phyloP scores from a whole-genome alignment of 2,329 filamentous ascomycete species.

The Leptodontidium sp. region DNA sequence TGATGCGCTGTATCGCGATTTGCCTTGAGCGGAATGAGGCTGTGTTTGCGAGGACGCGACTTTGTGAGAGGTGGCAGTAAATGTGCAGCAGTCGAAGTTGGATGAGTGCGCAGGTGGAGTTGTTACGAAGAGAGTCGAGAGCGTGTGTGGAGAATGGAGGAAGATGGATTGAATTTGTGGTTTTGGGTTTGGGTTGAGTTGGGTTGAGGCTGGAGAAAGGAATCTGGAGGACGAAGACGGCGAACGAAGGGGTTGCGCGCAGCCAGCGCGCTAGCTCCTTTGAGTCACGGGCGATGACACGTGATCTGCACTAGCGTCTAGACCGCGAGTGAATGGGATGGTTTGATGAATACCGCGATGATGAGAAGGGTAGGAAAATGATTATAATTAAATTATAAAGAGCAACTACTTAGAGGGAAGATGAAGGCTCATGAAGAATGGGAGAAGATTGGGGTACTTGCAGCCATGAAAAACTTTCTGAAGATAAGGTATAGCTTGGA shows the following conservation, averaged over 20 bases:
- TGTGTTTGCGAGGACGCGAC: conserved; percentile 39
- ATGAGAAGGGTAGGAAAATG: background rate
- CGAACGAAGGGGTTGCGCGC: conserved; percentile 11
- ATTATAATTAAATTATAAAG: no score
- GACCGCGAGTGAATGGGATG: background rate
- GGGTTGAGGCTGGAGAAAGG: conserved; percentile 13
- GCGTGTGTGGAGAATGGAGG: conserved; percentile 36
- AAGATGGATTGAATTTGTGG: conserved; percentile 31
- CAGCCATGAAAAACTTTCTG: no score
- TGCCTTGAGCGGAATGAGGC: conserved; percentile 37
- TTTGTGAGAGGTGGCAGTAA: conserved; percentile 37
- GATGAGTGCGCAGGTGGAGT: conserved; percentile 37
- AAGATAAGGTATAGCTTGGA: no score
- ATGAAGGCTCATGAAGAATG: background rate
- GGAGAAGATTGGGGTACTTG: no score
- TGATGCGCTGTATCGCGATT: conserved; percentile 40
- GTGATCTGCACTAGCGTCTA: background rate
- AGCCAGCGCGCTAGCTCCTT: conserved; percentile 7
- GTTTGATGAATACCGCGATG: background rate
- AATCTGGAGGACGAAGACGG: conserved; percentile 6
- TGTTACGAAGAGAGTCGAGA: conserved; percentile 25
- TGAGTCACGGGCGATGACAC: conserved; percentile 7
- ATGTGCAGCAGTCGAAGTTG: conserved; percentile 41
- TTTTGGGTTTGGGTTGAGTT: background rate
- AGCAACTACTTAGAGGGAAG: background rate